phyloP scores from a whole-genome alignment of 805 yeast genomes.

The Cyberlindnera meyerae region DNA sequence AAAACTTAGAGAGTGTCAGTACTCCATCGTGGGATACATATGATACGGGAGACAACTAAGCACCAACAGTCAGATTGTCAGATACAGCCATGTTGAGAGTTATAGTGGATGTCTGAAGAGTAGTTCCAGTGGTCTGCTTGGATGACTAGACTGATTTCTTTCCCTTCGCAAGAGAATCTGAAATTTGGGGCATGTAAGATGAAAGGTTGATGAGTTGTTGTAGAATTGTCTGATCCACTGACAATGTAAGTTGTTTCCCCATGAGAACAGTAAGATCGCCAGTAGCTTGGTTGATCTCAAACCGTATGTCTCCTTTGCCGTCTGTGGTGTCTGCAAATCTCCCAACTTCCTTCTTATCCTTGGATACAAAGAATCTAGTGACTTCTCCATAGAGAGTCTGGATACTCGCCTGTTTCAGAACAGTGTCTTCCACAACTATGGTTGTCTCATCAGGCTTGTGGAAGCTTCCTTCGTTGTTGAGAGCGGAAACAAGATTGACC shows the following conservation, averaged over 20 bases:
- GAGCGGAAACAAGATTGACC: too few relatives aligned
- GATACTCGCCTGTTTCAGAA: conserved; percentile 39
- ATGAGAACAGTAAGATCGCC: conserved; percentile 38
- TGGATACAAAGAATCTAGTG: too few relatives aligned
- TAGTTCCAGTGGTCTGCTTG: neutral
- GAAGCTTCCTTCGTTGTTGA: conserved; percentile 22
- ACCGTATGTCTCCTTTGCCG: conserved; percentile 45
- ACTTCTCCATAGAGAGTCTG: conserved; percentile 38
- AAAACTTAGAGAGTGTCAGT: conserved; percentile 32
- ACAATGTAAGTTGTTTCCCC: conserved; percentile 35
- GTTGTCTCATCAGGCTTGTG: conserved; percentile 30
- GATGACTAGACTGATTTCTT: conserved; percentile 2
- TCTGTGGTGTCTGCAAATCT: conserved; percentile 22
- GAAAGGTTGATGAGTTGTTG: conserved; percentile 28
- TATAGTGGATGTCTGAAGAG: neutral
- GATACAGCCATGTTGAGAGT: conserved; percentile 11
- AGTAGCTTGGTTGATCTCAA: conserved; percentile 38
- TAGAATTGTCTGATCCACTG: conserved; percentile 17
- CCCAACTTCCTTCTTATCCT: too few relatives aligned
- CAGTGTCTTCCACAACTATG: conserved; percentile 27
- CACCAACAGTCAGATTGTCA: neutral
- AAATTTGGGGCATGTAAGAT: conserved; percentile 24
- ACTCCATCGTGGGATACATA: conserved; percentile 33
- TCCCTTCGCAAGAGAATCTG: conserved; percentile 19
- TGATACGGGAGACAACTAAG: conserved; percentile 36